Evolutionary conservation across 768 basidiomycete genomes (phyloP).

Genomic region (Dendrothele bispora): DNA sequence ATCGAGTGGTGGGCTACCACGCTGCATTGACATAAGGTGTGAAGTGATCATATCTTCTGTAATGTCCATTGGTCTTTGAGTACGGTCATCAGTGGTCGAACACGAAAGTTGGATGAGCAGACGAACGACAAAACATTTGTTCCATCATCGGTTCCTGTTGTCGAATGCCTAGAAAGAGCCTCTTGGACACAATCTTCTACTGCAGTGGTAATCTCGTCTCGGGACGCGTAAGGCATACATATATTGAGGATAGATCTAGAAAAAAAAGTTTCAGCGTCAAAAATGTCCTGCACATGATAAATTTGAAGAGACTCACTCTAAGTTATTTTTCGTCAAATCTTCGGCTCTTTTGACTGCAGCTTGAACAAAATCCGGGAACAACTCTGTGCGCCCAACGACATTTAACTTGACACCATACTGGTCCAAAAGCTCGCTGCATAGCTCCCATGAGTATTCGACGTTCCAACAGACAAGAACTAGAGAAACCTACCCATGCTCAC

Average conservation of each 20-base stretch:
- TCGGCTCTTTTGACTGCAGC: constrained; percentile 71
- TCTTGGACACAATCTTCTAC: constrained; percentile 53
- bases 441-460: background rate
- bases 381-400: constrained; percentile 69
- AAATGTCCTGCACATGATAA: background rate
- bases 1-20: constrained; percentile 79
- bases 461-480: background rate
- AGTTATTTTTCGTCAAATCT: constrained; percentile 70
- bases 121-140: too few relatives aligned
- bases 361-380: constrained; percentile 81
- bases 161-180: constrained; percentile 21
- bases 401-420: constrained; percentile 83
- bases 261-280: background rate
- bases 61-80: constrained; percentile 37
- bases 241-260: constrained; percentile 85
- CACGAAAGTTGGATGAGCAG: too few relatives aligned
- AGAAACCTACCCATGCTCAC: constrained; percentile 68
- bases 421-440: constrained; percentile 73
- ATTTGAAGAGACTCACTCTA: constrained; percentile 43
- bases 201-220: constrained; percentile 88
- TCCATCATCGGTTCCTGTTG: too few relatives aligned
- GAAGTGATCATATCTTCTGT: constrained; percentile 68
- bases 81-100: too few relatives aligned
- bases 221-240: constrained; percentile 89
- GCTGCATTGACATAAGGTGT: constrained; percentile 64